phyloP scores from a whole-genome alignment of 768 basidiomycete genomes.

The Suillus cothurnatus region DNA sequence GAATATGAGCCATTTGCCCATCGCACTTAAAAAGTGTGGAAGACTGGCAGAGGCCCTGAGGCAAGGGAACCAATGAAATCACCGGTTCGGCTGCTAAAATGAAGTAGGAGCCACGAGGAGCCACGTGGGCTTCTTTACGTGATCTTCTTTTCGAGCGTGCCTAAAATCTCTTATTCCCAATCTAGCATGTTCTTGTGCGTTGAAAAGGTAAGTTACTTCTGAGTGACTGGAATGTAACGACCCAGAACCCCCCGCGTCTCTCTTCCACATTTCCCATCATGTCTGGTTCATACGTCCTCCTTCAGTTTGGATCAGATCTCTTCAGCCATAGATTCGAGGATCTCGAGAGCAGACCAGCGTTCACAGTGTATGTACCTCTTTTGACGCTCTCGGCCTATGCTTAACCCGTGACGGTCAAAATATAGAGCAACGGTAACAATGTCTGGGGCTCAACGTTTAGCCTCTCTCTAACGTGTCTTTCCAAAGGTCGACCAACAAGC shows the following conservation, averaged over 20 bases:
- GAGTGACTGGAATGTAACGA: conserved; percentile 16
- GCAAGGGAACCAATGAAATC: not conserved
- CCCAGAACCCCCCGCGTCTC: conserved; percentile 21
- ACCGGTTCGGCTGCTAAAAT: conserved; percentile 12
- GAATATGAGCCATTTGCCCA: conserved; percentile 5
- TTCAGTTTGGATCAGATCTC: conserved; percentile 67
- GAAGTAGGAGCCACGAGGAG: conserved; percentile 18
- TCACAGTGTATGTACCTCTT: conserved; percentile 57
- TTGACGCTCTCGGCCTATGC: conserved; percentile 7
- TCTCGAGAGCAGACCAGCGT: conserved; percentile 61
- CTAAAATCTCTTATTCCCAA: conserved; percentile 35
- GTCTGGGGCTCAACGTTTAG: not conserved
- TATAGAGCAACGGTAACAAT: conserved; percentile 24
- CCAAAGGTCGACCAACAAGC: conserved; percentile 55
- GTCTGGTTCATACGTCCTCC: conserved; percentile 48
- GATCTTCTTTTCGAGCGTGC: conserved; percentile 33
- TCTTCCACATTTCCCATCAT: conserved; percentile 29
- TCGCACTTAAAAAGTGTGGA: conserved; percentile 7
- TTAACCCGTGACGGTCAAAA: not conserved
- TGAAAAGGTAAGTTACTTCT: conserved; percentile 34
- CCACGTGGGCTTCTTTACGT: conserved; percentile 42
- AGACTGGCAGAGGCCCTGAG: conserved; percentile 3
- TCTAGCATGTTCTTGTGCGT: conserved; percentile 43
- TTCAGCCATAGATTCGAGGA: conserved; percentile 66
- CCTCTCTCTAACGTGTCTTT: conserved; percentile 7